A percentile compares a stretch with the other conserved stretches of the same genome.
phyloP scores from a whole-genome alignment of 805 yeast genomes.

The Sugiyamaella qingdaonensis region DNA sequence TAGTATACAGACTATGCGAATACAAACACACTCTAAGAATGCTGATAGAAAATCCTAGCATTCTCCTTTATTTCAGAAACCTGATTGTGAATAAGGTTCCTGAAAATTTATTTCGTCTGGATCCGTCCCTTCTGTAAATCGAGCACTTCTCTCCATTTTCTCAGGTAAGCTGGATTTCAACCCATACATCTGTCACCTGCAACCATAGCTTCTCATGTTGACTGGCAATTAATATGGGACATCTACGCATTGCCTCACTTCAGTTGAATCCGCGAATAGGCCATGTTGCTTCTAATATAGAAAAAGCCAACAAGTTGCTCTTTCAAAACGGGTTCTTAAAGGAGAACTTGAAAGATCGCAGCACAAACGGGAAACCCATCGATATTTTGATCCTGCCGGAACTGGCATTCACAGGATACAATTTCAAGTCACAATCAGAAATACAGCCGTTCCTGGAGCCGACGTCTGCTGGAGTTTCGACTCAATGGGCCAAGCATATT shows the following conservation, averaged over 20 bases:
- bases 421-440: constrained; percentile 46
- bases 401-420: constrained; percentile 79
- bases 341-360: not conserved
- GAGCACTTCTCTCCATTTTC: too few relatives aligned
- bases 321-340: constrained; percentile 2
- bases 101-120: too few relatives aligned
- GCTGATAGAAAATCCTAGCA: too few relatives aligned
- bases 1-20: too few relatives aligned
- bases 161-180: too few relatives aligned
- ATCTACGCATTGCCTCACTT: constrained; percentile 47
- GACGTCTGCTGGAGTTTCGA: constrained; percentile 44
- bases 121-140: too few relatives aligned
- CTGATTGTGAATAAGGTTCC: too few relatives aligned
- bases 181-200: too few relatives aligned
- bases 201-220: not conserved
- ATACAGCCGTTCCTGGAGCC: constrained; percentile 58
- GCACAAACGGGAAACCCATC: not conserved
- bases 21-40: too few relatives aligned
- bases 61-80: too few relatives aligned
- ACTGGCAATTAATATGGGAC: not conserved
- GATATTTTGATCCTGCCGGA: constrained; percentile 83
- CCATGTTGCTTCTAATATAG: constrained; percentile 49
- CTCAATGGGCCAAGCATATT: constrained; percentile 52
- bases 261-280: constrained; percentile 68
- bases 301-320: constrained; percentile 36